Base-by-base conservation (phyloP, 225 moss, liverwort and hornwort genomes). In the Polytrichum formosum region DNA sequence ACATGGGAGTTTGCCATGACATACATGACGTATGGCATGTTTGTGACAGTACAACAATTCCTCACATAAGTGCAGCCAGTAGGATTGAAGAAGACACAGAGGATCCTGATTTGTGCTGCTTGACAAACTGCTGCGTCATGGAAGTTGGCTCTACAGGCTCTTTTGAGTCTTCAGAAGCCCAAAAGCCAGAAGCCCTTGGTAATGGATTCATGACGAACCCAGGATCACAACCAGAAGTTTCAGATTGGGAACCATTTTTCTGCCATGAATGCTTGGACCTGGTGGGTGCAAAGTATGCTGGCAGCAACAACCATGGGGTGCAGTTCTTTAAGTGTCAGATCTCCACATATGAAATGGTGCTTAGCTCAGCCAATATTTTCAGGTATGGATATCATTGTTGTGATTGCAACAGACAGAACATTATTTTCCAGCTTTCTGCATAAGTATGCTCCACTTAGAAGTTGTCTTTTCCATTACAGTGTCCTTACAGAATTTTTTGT, bases 251-350 rank as follows among this genome's bases (percentile, higher is more conserved):
- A 26, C 85, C 91, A 2, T 84, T 91, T 70, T 72, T 73, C 54
- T 96, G 93, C 75, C 26, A 77, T 54, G 66, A 72, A 56, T 96
- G 96, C 82, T 81, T 87, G 23, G 71, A 76, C 28, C 70, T 90
- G 33, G 72, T 96, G 61, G 96, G 93, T 75, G 93, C 81, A 58
- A 79, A 37, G 72, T 82, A 79, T 53, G 70, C 60, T 54, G 85
- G 77, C 54, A 79, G 65, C 79, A 87, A 74, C 70, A 84, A 79
- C 59, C 78, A 81, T 55, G 91, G 91, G 37, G 67, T 96, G 66
- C 96, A 96, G 46, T 87, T 91, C 21, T 96, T 96, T 72, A 96
- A 96, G 76, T 87, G 89, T 72, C 82, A 83, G 65, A 87, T 96
- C 70, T 93, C 96, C 69, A 91, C 93, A 27, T 76, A 91, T 26